Evolutionary conservation across 257 asterid species (phyloP).

Genomic region (Euphrasia confusa): DNA sequence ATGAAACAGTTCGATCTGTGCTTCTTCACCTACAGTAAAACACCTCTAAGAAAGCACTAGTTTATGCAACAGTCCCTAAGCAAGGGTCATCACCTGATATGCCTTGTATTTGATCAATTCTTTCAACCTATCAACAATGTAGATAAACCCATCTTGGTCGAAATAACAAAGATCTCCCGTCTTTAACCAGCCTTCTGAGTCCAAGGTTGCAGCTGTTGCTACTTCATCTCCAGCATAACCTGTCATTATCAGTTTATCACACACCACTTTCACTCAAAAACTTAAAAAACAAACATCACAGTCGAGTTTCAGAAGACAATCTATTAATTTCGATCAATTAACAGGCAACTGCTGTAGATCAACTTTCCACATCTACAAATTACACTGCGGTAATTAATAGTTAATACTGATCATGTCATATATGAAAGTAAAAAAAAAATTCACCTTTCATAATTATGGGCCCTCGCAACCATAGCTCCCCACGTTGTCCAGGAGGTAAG

Average conservation of each 20-base stretch:
- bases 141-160: slow-evolving; percentile 75
- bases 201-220: slow-evolving; percentile 79
- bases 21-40: too few relatives aligned
- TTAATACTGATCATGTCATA: too few relatives aligned
- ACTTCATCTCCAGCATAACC: slow-evolving; percentile 82
- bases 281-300: neutral
- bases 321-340: too few relatives aligned
- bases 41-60: too few relatives aligned
- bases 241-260: slow-evolving; percentile 26
- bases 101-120: slow-evolving; percentile 92
- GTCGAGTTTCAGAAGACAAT: neutral
- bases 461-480: slow-evolving; percentile 86
- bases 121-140: slow-evolving; percentile 77
- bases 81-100: slow-evolving; percentile 55
- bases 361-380: too few relatives aligned
- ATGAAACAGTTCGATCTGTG: too few relatives aligned
- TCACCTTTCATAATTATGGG: slow-evolving; percentile 77
- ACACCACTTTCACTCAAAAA: slow-evolving; percentile 9
- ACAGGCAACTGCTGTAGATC: too few relatives aligned
- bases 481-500: slow-evolving; percentile 65
- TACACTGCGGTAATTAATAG: too few relatives aligned
- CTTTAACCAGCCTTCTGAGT: slow-evolving; percentile 89
- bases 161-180: slow-evolving; percentile 95
- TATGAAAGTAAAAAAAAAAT: too few relatives aligned
- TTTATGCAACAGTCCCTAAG: neutral